phyloP scores from a whole-genome alignment of 768 basidiomycete species.

The Leccinum uliginosum region DNA sequence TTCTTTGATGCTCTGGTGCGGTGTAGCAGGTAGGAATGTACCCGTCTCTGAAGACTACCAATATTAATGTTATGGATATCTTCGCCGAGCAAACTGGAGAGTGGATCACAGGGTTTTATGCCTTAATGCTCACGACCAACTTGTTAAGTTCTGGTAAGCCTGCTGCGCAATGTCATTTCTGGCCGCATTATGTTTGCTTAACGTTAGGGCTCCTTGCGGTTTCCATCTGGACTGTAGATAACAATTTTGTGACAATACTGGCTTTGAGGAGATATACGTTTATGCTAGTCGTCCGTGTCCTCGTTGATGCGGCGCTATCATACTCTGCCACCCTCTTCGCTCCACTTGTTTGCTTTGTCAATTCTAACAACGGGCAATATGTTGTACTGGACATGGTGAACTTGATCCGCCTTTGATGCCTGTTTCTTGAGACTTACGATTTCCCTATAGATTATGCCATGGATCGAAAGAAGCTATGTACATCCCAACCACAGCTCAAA shows the following conservation, averaged over 20 bases:
- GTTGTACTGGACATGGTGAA: constrained; percentile 1
- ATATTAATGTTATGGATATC: background rate
- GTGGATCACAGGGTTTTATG: constrained; percentile 1
- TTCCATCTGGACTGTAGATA: background rate
- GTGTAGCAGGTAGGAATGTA: background rate
- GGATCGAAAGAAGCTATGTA: background rate
- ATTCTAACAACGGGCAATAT: background rate
- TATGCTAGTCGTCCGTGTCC: background rate
- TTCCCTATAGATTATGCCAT: background rate
- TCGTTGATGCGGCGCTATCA: background rate
- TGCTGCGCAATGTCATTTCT: background rate
- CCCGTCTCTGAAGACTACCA: background rate
- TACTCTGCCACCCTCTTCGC: background rate
- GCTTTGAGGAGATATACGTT: background rate
- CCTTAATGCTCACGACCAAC: background rate
- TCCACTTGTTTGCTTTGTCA: constrained; percentile 1
- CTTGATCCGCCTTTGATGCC: background rate
- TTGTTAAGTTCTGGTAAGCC: background rate
- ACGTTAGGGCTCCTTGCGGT: background rate
- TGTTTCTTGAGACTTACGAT: background rate
- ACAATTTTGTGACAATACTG: background rate
- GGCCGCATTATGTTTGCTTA: background rate
- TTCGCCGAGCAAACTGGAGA: background rate
- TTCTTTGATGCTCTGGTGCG: background rate
- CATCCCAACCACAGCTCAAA: background rate